Percentiles rank a stretch among this genome's conserved stretches.
These are phyloP conservation scores for Rhodotorula sp. DNA, from an alignment of 1,284 basidiomycete species.

Conservation along the genomic window DNA sequence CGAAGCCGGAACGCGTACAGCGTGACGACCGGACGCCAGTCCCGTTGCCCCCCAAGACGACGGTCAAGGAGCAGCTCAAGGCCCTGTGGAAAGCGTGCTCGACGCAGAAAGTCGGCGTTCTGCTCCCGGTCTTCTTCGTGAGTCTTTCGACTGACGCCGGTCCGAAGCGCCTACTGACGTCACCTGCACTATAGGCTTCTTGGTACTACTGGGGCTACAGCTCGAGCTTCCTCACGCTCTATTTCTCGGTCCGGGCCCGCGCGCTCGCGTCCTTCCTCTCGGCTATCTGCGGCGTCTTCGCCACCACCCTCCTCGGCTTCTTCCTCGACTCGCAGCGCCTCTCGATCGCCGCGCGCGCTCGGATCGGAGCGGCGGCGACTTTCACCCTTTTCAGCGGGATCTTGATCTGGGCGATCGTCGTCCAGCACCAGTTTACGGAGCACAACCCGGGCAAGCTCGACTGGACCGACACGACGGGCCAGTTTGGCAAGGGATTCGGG, in stretches of 20 bases:
- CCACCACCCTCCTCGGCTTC: slow-evolving; percentile 9
- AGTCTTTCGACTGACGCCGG: neutral
- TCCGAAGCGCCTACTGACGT: neutral
- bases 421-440: slow-evolving; percentile 10
- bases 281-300: slow-evolving; percentile 10
- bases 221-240: slow-evolving; percentile 1
- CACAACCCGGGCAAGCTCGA: slow-evolving; percentile 21
- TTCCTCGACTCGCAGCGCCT: slow-evolving; percentile 15
- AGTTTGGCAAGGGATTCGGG: slow-evolving; percentile 13
- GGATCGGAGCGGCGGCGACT: neutral
- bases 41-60: neutral
- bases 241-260: slow-evolving; percentile 19
- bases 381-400: slow-evolving; percentile 11
- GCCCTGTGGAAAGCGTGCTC: slow-evolving; percentile 4
- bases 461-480: slow-evolving; percentile 7
- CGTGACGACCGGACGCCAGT: neutral
- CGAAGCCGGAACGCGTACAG: slow-evolving; percentile 4
- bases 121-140: slow-evolving; percentile 21
- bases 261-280: slow-evolving; percentile 17
- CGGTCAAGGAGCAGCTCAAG: slow-evolving; percentile 8
- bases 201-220: slow-evolving; percentile 25
- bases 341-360: slow-evolving; percentile 12
- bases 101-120: slow-evolving; percentile 5
- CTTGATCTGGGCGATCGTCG: slow-evolving; percentile 22
- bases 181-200: neutral